Evolutionary conservation across 2,329 filamentous ascomycete genomes (phyloP).

Genomic region (Trichoderma koningiopsis): DNA sequence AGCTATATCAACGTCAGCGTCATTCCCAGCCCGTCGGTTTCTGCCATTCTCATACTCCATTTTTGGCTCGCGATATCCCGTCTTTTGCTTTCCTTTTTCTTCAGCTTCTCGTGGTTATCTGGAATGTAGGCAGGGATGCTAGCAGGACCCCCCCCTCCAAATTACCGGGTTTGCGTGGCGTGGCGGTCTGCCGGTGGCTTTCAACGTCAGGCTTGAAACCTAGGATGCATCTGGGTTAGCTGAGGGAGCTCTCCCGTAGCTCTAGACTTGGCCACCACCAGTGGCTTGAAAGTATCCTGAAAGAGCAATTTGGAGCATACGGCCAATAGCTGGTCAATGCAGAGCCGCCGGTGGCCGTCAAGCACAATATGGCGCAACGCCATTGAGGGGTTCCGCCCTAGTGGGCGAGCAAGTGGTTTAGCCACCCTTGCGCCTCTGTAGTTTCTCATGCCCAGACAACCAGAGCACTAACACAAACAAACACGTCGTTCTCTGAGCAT

Average conservation of each 20-base stretch:
- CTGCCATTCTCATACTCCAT: not conserved
- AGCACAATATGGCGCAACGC: not conserved
- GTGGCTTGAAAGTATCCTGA: not conserved
- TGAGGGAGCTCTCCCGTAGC: conserved; percentile 13
- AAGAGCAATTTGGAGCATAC: not conserved
- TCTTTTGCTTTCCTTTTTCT: not conserved
- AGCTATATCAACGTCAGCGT: conserved; percentile 7
- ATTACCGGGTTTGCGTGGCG: conserved; percentile 17
- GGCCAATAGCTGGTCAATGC: conserved; percentile 3
- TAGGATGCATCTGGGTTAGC: conserved; percentile 7
- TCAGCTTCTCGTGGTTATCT: conserved; percentile 7
- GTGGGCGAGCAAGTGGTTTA: not conserved
- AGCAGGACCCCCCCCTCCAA: not conserved
- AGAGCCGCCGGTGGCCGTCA: not conserved
- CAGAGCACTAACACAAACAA: not conserved
- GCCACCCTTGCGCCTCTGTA: not conserved
- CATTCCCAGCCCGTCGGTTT: conserved; percentile 9
- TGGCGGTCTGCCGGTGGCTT: conserved; percentile 17
- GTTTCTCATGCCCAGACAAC: not conserved
- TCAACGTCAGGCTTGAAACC: conserved; percentile 5
- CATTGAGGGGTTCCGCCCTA: not conserved
- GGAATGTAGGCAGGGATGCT: conserved; percentile 7
- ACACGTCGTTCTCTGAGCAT: not conserved
- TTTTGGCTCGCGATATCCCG: not conserved
- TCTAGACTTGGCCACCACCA: conserved; percentile 5